Conservation (phyloP, 306 rosid genomes). For the Malus orientalis region DNA sequence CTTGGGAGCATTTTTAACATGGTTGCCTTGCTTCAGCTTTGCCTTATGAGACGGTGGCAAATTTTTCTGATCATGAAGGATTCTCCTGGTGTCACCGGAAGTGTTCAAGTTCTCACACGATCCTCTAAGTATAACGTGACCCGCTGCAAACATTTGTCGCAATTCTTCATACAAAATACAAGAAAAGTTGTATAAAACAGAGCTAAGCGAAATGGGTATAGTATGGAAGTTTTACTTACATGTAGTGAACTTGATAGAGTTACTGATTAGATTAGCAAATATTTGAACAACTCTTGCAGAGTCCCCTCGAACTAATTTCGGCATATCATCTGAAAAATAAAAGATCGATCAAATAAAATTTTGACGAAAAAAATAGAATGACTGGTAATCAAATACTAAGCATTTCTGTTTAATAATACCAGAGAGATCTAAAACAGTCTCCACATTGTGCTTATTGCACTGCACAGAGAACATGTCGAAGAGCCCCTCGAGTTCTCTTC, state of each 20-base stretch:
- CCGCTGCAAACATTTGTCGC: conserved; percentile 57
- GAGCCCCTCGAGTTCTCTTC: conserved; percentile 96
- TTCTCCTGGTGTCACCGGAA: conserved; percentile 32
- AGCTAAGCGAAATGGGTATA: background rate
- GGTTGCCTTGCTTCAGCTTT: conserved; percentile 56
- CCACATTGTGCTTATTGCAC: conserved; percentile 91
- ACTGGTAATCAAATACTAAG: background rate
- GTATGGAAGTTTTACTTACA: conserved; percentile 41
- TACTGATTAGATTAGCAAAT: conserved; percentile 89
- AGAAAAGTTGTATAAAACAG: background rate
- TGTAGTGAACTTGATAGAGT: conserved; percentile 91
- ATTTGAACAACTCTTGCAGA: conserved; percentile 98
- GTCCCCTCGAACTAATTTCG: conserved; percentile 83
- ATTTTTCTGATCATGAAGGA: conserved; percentile 49
- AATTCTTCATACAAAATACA: background rate
- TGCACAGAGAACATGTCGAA: conserved; percentile 98
- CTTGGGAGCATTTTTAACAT: conserved; percentile 40
- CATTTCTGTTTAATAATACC: conserved; percentile 35
- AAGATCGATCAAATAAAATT: conserved; percentile 6
- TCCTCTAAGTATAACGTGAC: conserved; percentile 87
- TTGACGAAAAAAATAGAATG: background rate
- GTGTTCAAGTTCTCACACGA: conserved; percentile 58
- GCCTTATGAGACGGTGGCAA: conserved; percentile 38
- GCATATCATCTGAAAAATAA: conserved; percentile 70
- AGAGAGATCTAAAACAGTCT: conserved; percentile 85